Evolutionary conservation across 108 stramenopile species (phyloP).

Genomic region (Heterococcus sp.): DNA sequence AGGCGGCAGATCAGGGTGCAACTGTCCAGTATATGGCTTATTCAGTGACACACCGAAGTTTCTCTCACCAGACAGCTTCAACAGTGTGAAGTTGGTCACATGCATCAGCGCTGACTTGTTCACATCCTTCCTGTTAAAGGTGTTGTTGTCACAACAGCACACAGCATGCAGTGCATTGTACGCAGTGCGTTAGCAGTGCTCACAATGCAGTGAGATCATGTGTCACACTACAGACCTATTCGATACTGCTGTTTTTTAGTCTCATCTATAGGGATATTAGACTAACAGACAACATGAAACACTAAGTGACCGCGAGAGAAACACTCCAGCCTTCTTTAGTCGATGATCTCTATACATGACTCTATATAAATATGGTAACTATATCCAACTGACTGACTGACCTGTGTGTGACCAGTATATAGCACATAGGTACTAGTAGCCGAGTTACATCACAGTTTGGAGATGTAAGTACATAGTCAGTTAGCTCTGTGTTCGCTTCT

Average conservation of each 20-base stretch:
- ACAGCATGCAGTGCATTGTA: slow-evolving; percentile 49
- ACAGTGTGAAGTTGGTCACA: slow-evolving; percentile 89
- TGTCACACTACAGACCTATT: too few species aligned
- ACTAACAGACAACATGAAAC: too few species aligned
- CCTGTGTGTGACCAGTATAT: slow-evolving; percentile 75
- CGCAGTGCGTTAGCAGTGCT: slow-evolving; percentile 49
- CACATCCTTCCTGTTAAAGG: neutral
- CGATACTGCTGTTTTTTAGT: neutral
- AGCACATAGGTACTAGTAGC: slow-evolving; percentile 87
- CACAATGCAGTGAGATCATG: neutral
- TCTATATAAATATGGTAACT: too few species aligned
- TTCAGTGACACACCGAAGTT: slow-evolving; percentile 90
- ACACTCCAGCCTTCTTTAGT: too few species aligned
- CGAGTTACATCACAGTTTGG: slow-evolving; percentile 39
- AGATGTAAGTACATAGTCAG: slow-evolving; percentile 81
- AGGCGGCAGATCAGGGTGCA: slow-evolving; percentile 15
- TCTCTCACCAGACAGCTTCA: slow-evolving; percentile 89
- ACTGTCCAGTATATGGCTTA: slow-evolving; percentile 66
- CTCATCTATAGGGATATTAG: too few species aligned
- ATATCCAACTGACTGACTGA: slow-evolving; percentile 75
- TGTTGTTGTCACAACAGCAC: neutral
- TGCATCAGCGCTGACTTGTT: slow-evolving; percentile 80
- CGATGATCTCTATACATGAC: too few species aligned
- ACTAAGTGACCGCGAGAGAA: too few species aligned
- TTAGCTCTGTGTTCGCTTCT: slow-evolving; percentile 86